These are phyloP conservation scores for Aspergillus phoenicis DNA, from an alignment of 2,329 filamentous ascomycete species.

Conservation along the genomic window DNA sequence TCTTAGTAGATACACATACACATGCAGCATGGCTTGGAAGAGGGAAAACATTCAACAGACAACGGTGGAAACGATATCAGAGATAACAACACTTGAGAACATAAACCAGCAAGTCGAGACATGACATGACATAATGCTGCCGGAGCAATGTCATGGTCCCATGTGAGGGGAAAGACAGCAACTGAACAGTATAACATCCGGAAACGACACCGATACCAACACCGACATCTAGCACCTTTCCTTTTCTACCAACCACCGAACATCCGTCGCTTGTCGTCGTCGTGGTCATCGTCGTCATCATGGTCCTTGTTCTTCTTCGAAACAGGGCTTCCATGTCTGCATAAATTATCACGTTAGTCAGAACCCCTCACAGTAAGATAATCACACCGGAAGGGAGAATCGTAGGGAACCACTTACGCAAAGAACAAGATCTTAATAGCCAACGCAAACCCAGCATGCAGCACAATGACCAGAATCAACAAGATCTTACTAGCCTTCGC, in stretches of 20 bases:
- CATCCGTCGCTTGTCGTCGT: slow-evolving; percentile 35
- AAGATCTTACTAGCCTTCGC: slow-evolving; percentile 87
- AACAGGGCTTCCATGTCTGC: slow-evolving; percentile 65
- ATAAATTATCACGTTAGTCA: slow-evolving; percentile 19
- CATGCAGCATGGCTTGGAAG: slow-evolving; percentile 3
- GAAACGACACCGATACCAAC: background rate
- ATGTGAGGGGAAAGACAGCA: background rate
- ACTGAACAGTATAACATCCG: background rate
- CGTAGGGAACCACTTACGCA: slow-evolving; percentile 55
- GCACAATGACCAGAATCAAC: slow-evolving; percentile 76
- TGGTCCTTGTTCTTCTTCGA: slow-evolving; percentile 45
- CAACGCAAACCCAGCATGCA: slow-evolving; percentile 87
- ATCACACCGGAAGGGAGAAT: background rate
- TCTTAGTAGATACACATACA: slow-evolving; percentile 19
- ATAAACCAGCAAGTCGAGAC: background rate
- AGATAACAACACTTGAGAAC: background rate
- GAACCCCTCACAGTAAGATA: background rate
- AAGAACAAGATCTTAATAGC: slow-evolving; percentile 98
- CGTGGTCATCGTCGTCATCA: slow-evolving; percentile 27
- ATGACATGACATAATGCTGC: slow-evolving; percentile 19
- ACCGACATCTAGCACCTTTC: slow-evolving; percentile 1
- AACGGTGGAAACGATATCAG: background rate
- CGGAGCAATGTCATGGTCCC: slow-evolving; percentile 23
- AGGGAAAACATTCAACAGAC: background rate
- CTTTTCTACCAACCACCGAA: slow-evolving; percentile 29